Evolutionary conservation across 2,329 filamentous ascomycete genomes (phyloP), one percentile per base, ranked within the genome.

Genomic region (Paecilomyces dactylethromorphus): DNA sequence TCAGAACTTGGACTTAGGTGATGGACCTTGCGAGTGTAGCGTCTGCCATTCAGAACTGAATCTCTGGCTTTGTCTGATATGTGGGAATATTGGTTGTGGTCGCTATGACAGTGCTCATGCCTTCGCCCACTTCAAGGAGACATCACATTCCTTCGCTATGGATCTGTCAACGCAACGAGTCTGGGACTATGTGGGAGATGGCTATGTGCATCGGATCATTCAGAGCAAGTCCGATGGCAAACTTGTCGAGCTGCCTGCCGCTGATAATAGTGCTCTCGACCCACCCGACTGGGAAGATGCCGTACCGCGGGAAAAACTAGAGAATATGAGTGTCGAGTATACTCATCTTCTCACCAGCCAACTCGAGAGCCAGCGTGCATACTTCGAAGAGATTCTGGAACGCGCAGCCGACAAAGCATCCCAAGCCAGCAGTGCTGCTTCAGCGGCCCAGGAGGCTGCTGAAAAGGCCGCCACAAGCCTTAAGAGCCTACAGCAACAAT

Each of bases 161-260:
- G 94, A 99, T 71, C 85, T 97, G 39, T 87, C 89, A 62, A 96
- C 92, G 0, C 93, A 99, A 72, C 89, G 96, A 66, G 92, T 99
- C 1, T 99, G 94, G 94, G 94, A 99, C 74, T 99, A 99, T 64
- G 91, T 90, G 0, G 92, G 91, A 3, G 94, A 99, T 70, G 90
- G 89, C 69, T 99, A 96, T 82, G 94, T 97, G 54, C 94, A 99
- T 74, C 88, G 94, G 10, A 85, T 97, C 56, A 96, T 99, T 58
- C 89, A 96, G 64, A 91, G 92, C 69, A 96, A 97, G 77, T 88
- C 91, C 10, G 92, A 96, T 71, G 91, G 91, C 24, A 96, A 96
- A 73, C 82, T 96, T 2, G 89, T 97, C 18, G 93, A 97, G 73
- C 81, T 97, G n/a, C 91, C 92, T 0, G 82, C 83, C 2, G 78